These are phyloP conservation scores for Verticillium dahliae DNA, from an alignment of 2,329 filamentous ascomycete genomes.

Conservation along the genomic window DNA sequence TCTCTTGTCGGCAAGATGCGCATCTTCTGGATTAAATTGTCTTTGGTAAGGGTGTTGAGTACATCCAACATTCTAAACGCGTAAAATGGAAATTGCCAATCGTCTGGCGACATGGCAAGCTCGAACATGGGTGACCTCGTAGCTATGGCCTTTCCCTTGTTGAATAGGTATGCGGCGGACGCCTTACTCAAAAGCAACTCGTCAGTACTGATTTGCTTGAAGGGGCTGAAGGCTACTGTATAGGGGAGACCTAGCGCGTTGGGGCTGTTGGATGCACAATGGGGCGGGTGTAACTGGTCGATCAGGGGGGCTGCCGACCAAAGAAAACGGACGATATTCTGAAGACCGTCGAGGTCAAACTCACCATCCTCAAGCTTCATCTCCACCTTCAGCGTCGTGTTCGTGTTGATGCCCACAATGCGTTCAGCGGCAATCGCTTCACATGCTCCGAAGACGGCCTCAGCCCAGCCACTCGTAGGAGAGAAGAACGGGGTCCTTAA, in stretches of 20 bases:
- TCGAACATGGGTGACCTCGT: neutral
- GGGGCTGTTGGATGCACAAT: neutral
- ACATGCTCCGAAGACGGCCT: neutral
- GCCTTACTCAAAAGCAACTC: neutral
- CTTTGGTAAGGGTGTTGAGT: neutral
- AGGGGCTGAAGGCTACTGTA: neutral
- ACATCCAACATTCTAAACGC: neutral
- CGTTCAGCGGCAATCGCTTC: neutral
- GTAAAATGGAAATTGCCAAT: neutral
- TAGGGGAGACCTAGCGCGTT: constrained; percentile 4
- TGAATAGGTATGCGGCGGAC: neutral
- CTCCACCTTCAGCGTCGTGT: neutral
- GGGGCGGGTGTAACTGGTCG: constrained; percentile 1
- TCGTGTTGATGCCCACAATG: neutral
- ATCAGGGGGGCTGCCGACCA: neutral
- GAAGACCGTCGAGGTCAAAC: neutral
- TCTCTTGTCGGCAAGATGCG: neutral
- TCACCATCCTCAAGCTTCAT: neutral
- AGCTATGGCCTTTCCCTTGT: neutral
- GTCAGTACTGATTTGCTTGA: neutral
- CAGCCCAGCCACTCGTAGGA: neutral
- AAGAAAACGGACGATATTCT: constrained; percentile 1
- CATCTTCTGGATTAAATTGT: neutral
- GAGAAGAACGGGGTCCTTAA: neutral
- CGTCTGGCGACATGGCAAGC: neutral